A percentile compares a stretch with the other conserved stretches of the same genome.
Conservation (phyloP, 1,139 yeast genomes). For the Taiozyma sp. region DNA sequence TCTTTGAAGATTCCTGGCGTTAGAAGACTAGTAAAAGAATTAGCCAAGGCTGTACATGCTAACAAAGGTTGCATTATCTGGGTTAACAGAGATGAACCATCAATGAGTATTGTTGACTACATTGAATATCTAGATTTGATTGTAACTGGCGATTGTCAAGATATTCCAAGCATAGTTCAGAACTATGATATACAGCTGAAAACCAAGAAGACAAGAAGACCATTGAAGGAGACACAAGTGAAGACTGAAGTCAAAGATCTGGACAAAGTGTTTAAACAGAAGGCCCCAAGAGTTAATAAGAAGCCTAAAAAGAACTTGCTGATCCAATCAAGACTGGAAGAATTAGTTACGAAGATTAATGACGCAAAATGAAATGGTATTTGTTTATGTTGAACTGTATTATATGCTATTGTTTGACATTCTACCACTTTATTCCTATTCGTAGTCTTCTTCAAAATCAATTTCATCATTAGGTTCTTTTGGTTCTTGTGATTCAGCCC, state of each 20-base stretch:
- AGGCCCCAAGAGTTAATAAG: slow-evolving; percentile 1
- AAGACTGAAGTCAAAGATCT: not conserved
- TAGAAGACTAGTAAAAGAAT: slow-evolving; percentile 61
- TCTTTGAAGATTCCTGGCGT: slow-evolving; percentile 86
- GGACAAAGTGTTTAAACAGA: slow-evolving; percentile 1
- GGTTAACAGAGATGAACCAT: slow-evolving; percentile 49
- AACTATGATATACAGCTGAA: slow-evolving; percentile 24
- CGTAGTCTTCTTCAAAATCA: slow-evolving; percentile 44
- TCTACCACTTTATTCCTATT: slow-evolving; percentile 5
- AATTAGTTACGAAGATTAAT: slow-evolving; percentile 17
- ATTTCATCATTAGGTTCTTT: slow-evolving; percentile 85
- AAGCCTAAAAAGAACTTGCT: slow-evolving; percentile 6
- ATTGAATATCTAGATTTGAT: slow-evolving; percentile 49
- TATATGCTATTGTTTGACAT: not conserved
- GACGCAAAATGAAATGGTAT: slow-evolving; percentile 6
- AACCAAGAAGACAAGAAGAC: slow-evolving; percentile 1
- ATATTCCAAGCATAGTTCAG: slow-evolving; percentile 32
- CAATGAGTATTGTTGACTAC: slow-evolving; percentile 41
- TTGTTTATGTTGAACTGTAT: not conserved
- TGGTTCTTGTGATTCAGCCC: slow-evolving; percentile 96
- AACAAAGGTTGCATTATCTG: slow-evolving; percentile 52
- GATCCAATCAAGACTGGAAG: slow-evolving; percentile 22
- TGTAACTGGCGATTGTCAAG: slow-evolving; percentile 57
- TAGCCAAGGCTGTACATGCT: slow-evolving; percentile 61
- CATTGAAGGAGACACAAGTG: slow-evolving; percentile 1